phyloP scores from a whole-genome alignment of 2,329 filamentous ascomycete genomes.

The Ophioceras dolichostomum region DNA sequence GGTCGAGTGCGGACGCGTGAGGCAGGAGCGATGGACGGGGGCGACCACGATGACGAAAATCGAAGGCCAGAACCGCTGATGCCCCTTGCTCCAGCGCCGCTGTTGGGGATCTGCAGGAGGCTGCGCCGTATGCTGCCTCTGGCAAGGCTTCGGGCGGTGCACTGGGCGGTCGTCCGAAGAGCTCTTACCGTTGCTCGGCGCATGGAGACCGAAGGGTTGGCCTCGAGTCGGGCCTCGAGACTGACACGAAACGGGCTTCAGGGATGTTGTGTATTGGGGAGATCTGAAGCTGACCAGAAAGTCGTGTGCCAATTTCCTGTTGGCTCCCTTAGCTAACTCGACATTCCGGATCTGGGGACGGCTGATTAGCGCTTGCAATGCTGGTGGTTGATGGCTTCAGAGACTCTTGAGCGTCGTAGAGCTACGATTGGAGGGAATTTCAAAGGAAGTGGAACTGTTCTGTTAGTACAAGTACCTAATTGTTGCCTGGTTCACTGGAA shows the following conservation, averaged over 20 bases:
- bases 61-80: conserved; percentile 22
- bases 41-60: conserved; percentile 16
- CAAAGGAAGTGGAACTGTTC: too few species aligned
- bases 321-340: too few species aligned
- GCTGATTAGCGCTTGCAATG: too few species aligned
- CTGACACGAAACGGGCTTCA: not conserved
- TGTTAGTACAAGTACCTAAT: too few species aligned
- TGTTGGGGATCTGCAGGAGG: conserved; percentile 9
- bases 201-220: conserved; percentile 38
- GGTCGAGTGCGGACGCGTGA: conserved; percentile 15
- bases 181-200: conserved; percentile 59
- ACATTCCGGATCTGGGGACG: too few species aligned
- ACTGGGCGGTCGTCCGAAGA: conserved; percentile 56
- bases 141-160: conserved; percentile 46
- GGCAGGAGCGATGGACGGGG: conserved; percentile 8
- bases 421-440: too few species aligned
- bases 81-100: conserved; percentile 2
- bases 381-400: too few species aligned
- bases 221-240: not conserved
- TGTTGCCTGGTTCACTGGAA: too few species aligned
- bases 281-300: too few species aligned
- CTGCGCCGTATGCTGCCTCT: conserved; percentile 32
- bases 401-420: too few species aligned
- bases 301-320: too few species aligned
- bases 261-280: too few species aligned